These are phyloP conservation scores for Pichia kluyveri DNA, from an alignment of 805 yeast species.

Conservation along the genomic window DNA sequence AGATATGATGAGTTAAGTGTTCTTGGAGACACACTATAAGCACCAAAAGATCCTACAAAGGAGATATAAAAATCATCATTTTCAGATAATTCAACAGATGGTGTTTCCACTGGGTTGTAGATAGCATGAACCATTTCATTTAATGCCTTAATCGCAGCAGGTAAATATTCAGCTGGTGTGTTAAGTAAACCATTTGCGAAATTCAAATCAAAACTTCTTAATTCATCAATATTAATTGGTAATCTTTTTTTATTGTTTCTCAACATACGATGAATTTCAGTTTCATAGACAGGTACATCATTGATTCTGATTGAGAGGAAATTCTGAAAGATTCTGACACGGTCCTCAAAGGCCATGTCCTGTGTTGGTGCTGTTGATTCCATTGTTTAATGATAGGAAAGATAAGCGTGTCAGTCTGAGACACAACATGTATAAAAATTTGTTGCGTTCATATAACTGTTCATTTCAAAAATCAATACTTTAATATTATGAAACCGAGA, in stretches of 20 bases:
- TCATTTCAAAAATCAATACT: no score
- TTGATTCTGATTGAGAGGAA: slow-evolving; percentile 54
- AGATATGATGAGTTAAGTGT: slow-evolving; percentile 69
- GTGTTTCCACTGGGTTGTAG: slow-evolving; percentile 51
- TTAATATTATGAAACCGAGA: no score
- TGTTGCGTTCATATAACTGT: no score
- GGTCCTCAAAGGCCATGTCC: slow-evolving; percentile 47
- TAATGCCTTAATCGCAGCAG: slow-evolving; percentile 83
- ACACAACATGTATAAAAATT: no score
- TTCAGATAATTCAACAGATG: slow-evolving; percentile 44
- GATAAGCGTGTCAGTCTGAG: no score
- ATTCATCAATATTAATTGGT: slow-evolving; percentile 72
- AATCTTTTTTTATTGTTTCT: slow-evolving; percentile 58
- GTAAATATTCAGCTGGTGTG: slow-evolving; percentile 76
- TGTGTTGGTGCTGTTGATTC: neutral
- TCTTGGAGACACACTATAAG: slow-evolving; percentile 79
- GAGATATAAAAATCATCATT: slow-evolving; percentile 65
- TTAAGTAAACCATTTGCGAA: slow-evolving; percentile 71
- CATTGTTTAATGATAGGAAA: no score
- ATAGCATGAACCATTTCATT: slow-evolving; percentile 70
- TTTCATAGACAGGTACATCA: slow-evolving; percentile 49
- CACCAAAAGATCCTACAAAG: slow-evolving; percentile 87
- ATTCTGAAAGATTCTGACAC: slow-evolving; percentile 83
- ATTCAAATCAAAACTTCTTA: slow-evolving; percentile 68
- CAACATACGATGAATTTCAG: slow-evolving; percentile 65